Evolutionary conservation across 768 basidiomycete species (phyloP), one percentile per base, ranked within the genome.

Genomic region (Flagelloscypha sp.): DNA sequence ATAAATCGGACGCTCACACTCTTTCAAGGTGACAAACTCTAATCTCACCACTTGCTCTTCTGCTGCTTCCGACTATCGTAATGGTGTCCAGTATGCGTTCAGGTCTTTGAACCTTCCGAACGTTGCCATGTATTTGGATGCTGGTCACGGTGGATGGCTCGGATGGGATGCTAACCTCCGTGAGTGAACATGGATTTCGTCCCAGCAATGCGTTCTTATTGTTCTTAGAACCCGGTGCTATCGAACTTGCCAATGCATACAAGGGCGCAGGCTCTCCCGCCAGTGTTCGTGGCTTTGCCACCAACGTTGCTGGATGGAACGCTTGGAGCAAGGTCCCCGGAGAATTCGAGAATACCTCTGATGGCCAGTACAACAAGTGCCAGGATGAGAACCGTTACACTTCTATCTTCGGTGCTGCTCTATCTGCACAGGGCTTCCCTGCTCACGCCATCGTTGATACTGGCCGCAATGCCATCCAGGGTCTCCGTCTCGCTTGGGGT

Each of bases 401-500:
- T n/a, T n/a, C n/a, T n/a, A n/a, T n/a, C n/a, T n/a, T n/a, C n/a
- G n/a, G n/a, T n/a, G 59, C 60, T 18, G 32, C 48, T 36, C 50
- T 61, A 30, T 23, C 38, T 13, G 18, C 23, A 8, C 27, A 37
- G 12, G 57, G 56, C 43, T 62, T 53, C 40, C 46, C 32, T 55
- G 55, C 10, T 47, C 52, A 32, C 61, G 61, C 54, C 55, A 54
- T 64, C 49, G 58, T 63, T 40, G 62, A 64, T 52, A 58, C 62
- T 50, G 56, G 59, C 35, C 62, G 62, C 35, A 52, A 58, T 13
- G 62, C 62, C 37, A 43, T 47, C 32, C 60, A 63, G 52, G 55
- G 56, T 50, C 43, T 64, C 45, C 60, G 62, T 39, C 37, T 48
- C 18, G 45, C 43, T 30, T 63, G 62, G 60, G 62, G 61, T 35